Percentiles rank a stretch among this genome's conserved stretches.
These are phyloP conservation scores for Candida suzukii DNA, from an alignment of 805 yeast species.

Conservation along the genomic window DNA sequence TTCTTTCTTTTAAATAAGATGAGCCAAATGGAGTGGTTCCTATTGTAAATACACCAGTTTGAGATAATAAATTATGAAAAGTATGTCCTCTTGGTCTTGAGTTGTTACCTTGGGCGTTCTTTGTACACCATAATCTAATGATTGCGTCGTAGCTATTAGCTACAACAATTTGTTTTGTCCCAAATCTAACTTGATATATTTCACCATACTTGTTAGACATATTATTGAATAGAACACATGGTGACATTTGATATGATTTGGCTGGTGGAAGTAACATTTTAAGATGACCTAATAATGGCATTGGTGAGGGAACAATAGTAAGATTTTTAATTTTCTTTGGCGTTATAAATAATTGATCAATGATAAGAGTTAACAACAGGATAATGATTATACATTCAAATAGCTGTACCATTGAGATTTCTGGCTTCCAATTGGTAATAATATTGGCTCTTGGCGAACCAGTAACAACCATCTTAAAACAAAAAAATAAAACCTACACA, in stretches of 20 bases:
- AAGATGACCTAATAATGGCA: constrained; percentile 22
- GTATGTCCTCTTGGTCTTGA: constrained; percentile 65
- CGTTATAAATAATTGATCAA: background rate
- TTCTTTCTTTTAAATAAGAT: constrained; percentile 39
- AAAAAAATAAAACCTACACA: no score
- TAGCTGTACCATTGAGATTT: no score
- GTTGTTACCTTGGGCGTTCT: constrained; percentile 42
- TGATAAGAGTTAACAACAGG: background rate
- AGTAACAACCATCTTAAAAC: no score
- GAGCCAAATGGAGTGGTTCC: constrained; percentile 59
- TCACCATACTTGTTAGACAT: constrained; percentile 39
- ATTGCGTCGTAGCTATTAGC: constrained; percentile 61
- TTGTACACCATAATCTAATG: constrained; percentile 42
- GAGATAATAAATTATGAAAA: constrained; percentile 56
- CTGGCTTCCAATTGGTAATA: background rate
- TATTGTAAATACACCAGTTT: constrained; percentile 50
- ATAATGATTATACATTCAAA: background rate
- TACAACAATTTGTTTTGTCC: constrained; percentile 48
- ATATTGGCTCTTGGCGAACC: no score
- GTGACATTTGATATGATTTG: constrained; percentile 19
- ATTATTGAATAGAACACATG: constrained; percentile 38
- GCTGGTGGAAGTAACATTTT: constrained; percentile 19
- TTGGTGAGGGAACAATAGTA: constrained; percentile 9
- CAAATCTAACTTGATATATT: constrained; percentile 60
- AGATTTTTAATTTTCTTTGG: constrained; percentile 11